Percentiles rank a stretch among this genome's conserved stretches.
phyloP scores from a whole-genome alignment of 2,329 filamentous ascomycete species.

The Dactylellina drechsleri region DNA sequence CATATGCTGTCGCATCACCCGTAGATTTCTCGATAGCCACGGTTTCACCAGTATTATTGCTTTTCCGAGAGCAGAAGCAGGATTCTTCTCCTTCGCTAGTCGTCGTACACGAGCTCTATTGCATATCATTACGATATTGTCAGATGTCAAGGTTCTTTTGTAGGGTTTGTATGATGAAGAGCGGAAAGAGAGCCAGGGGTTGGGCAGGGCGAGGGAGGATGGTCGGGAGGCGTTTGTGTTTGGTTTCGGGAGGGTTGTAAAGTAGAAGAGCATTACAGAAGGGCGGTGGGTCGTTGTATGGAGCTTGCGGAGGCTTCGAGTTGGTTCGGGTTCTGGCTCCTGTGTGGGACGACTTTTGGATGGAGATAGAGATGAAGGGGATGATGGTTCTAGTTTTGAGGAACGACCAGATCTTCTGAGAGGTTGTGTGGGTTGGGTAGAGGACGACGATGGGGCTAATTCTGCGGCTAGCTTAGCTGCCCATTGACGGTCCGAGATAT shows the following conservation, averaged over 20 bases:
- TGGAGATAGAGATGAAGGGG: not conserved
- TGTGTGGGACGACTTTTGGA: not conserved
- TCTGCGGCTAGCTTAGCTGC: not conserved
- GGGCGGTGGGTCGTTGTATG: conserved; percentile 1
- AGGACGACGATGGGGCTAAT: not conserved
- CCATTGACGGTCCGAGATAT: conserved; percentile 48
- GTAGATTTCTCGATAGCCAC: conserved; percentile 28
- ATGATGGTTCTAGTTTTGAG: not conserved
- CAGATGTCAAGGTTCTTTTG: conserved; percentile 21
- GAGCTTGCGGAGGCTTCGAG: conserved; percentile 26
- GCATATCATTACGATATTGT: conserved; percentile 51
- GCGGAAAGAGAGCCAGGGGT: conserved; percentile 11
- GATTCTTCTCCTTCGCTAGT: not conserved
- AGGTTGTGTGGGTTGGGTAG: not conserved
- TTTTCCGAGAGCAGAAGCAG: not conserved
- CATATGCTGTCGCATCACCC: conserved; percentile 20
- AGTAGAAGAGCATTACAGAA: conserved; percentile 32
- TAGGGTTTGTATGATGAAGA: conserved; percentile 11
- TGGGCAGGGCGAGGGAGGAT: not conserved
- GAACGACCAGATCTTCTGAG: not conserved
- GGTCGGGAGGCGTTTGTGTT: not conserved
- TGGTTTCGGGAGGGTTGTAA: conserved; percentile 36
- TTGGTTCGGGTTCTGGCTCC: not conserved
- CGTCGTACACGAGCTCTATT: conserved; percentile 25
- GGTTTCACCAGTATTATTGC: not conserved